Evolutionary conservation across 1,139 yeast genomes (phyloP), one percentile per base, ranked within the genome.

Genomic region (Saccharomyces hybrid): DNA sequence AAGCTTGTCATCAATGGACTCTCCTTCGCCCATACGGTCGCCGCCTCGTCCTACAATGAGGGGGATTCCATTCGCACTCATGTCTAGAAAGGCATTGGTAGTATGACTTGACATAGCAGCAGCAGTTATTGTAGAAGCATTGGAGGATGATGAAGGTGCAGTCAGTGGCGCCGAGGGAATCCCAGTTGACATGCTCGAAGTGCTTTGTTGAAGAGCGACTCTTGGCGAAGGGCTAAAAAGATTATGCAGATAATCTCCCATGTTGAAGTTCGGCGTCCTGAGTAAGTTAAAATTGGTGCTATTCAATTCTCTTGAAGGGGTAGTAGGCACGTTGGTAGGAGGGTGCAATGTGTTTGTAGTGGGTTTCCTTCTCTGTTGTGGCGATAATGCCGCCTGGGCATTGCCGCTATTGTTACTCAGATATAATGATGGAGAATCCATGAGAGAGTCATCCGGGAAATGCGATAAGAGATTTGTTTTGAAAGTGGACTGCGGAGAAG

Each of bases 141-240:
- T 16, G 12, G 26, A 31, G 26, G 53, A 16, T 14, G 55, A 51
- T 21, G 56, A 34, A 21, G 57, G 52, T 24, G 56, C 55, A 27
- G 47, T 55, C 5, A 31, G 41, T 26, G 24, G 56, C 4, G 52
- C 55, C 3, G 50, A 38, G 11, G 44, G n/a, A 19, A 38, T 38
- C 11, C 24, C 21, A 9, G 44, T 19, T 38, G 44, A 38, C 12
- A n/a, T 38, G n/a, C 21, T 19, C 19, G 44, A 38, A 6, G 44
- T 19, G 11, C 26, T 24, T 44, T 47, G 42, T 28, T 34, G 31
- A 27, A 32, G 34, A 11, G 57, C 31, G 9, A 64, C 61, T 27
- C 67, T 62, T 21, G 72, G 72, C 11, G 71, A 68, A n/a, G 72
- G 72, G 53, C 71, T 66, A 59, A 69, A 69, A n/a, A 69, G 58